Evolutionary conservation across 495 filamentous ascomycete species (phyloP).

Genomic region (Neurospora pannonica): DNA sequence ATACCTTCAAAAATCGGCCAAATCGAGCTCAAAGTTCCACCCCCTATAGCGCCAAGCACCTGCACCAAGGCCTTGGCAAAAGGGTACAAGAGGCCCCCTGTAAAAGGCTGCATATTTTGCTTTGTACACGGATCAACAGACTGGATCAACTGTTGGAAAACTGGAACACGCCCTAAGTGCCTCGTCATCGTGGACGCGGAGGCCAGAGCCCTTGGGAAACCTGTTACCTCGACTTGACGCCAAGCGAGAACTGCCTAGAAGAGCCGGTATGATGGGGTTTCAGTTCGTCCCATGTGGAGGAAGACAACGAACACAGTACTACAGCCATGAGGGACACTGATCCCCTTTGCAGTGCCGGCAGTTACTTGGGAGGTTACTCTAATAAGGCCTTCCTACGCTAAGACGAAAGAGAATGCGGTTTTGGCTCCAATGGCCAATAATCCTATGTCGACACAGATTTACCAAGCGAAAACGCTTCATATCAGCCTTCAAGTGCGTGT

Average conservation of each 20-base stretch:
- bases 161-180: no score
- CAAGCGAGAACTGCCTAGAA: background rate
- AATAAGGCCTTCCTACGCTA: background rate
- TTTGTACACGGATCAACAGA: no score
- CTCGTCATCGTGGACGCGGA: background rate
- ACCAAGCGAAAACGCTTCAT: background rate
- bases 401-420: background rate
- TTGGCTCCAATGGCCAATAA: background rate
- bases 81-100: no score
- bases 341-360: background rate
- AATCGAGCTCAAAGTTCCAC: no score
- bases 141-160: no score
- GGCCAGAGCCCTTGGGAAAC: background rate
- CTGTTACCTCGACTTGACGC: background rate
- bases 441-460: background rate
- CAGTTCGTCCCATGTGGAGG: background rate
- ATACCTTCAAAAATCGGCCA: no score
- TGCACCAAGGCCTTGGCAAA: no score
- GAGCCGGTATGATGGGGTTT: background rate
- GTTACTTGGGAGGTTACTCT: background rate
- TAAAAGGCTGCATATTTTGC: no score
- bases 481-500: background rate
- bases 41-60: no score
- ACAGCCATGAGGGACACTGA: background rate
- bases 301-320: background rate